Evolutionary conservation across 306 rosid species (phyloP).

Genomic region (Inga laurina): DNA sequence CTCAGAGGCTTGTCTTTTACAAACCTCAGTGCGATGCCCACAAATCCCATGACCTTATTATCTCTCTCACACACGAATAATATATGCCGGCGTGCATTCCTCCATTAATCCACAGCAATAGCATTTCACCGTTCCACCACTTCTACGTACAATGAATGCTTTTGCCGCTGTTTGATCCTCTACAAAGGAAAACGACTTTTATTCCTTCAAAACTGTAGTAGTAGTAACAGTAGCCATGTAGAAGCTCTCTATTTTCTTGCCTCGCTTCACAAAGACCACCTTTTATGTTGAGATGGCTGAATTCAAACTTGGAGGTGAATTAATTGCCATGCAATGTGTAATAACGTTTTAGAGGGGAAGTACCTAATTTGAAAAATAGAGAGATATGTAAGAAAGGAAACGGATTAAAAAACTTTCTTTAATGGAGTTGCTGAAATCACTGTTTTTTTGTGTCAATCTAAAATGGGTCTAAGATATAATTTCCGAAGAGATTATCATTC

Average conservation of each 20-base stretch:
- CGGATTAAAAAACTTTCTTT: neutral
- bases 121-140: slow-evolving; percentile 59
- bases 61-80: slow-evolving; percentile 54
- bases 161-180: slow-evolving; percentile 6
- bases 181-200: slow-evolving; percentile 22
- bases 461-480: neutral
- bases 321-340: neutral
- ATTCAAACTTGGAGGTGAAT: neutral
- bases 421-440: slow-evolving; percentile 23
- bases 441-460: neutral
- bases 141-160: neutral
- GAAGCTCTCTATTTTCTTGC: neutral
- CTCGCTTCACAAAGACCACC: neutral
- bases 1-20: slow-evolving; percentile 62
- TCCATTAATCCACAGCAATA: slow-evolving; percentile 69
- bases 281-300: neutral
- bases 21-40: slow-evolving; percentile 68
- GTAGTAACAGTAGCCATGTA: neutral
- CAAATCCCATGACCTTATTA: slow-evolving; percentile 76
- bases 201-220: slow-evolving; percentile 22
- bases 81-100: slow-evolving; percentile 74
- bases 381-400: neutral
- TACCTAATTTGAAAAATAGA: neutral
- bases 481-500: slow-evolving; percentile 45
- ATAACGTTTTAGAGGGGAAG: neutral